Evolutionary conservation across 768 basidiomycete genomes (phyloP), one percentile per base, ranked within the genome.

Genomic region (Russula brevipes): DNA sequence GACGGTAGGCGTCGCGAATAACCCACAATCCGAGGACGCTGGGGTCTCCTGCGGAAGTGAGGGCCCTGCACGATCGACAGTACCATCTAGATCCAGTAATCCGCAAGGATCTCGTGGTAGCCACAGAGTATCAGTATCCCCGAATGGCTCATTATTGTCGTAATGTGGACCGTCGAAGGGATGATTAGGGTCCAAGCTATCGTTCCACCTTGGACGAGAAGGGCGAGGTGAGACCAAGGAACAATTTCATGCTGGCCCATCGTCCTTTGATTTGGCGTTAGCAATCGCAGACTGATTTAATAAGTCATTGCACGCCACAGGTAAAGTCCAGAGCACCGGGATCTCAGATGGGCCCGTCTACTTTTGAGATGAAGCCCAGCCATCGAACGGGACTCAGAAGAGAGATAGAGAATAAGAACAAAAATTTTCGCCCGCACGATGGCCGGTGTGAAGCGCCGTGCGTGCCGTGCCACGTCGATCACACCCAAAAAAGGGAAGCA

Each of bases 91-190:
- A 75, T 96, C 82, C 50, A 95, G 80, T 1, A 83, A 78, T n/a
- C 83, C 84, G 31, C 82, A 79, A 1, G 94, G 94, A 74, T 96
- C 83, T 44, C 88, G 80, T 5, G 94, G 94, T 2, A 98, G 77
- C 94, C 94, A 98, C 5, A 96, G 75, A 6, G 80, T 78, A 24
- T 24, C 24, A 24, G 24, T 24, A 66, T 87, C 85, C 58, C 80
- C 80, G 55, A 93, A 83, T 0, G 81, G 72, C 61, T 84, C 79
- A 10, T 80, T 81, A 72, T 24, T 24, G 24, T 24, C 24, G 24
- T 92, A 92, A 66, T 83, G 88, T 8, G 91, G 91, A 70, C 93
- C 91, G 67, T 89, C 87, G 68, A 88, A 88, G 9, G 87, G 84
- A 36, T 87, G 80, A 24, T 24, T 24, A 24, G 24, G 24, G 24